A percentile compares a stretch with the other conserved stretches of the same genome.
Conservation (phyloP, 2,329 filamentous ascomycete species). For the Aspergillus eucalypticola region DNA sequence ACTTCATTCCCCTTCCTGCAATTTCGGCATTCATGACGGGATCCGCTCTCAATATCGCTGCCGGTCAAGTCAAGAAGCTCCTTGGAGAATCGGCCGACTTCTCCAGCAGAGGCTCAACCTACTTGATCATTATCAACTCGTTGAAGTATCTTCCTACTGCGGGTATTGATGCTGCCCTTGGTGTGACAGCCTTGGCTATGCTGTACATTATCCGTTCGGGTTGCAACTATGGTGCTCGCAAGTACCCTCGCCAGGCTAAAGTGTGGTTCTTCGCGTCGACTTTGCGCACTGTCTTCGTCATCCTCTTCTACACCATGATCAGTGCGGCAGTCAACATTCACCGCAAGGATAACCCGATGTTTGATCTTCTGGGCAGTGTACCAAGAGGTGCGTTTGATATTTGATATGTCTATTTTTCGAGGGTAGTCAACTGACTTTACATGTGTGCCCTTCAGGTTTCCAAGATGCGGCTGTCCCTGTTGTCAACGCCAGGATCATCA, state of each 20-base stretch:
- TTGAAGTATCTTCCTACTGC: conserved; percentile 69
- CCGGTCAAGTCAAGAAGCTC: conserved; percentile 78
- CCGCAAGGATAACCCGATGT: conserved; percentile 62
- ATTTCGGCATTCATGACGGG: conserved; percentile 97
- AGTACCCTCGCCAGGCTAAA: conserved; percentile 68
- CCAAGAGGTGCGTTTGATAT: conserved; percentile 63
- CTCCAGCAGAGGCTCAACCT: conserved; percentile 75
- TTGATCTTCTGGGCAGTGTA: conserved; percentile 73
- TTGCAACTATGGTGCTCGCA: conserved; percentile 68
- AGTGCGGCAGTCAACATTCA: conserved; percentile 81
- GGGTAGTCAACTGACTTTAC: too few species aligned
- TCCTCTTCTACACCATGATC: conserved; percentile 87
- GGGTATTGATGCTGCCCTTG: conserved; percentile 80
- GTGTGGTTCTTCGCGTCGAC: conserved; percentile 88
- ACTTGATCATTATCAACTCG: conserved; percentile 78
- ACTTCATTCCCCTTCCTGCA: conserved; percentile 85
- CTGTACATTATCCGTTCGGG: conserved; percentile 72
- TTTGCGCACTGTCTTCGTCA: conserved; percentile 85
- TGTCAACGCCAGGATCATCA: conserved; percentile 67
- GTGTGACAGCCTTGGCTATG: conserved; percentile 74
- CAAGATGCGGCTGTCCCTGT: conserved; percentile 72
- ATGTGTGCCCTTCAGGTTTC: conserved; percentile 59
- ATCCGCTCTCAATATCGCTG: conserved; percentile 83
- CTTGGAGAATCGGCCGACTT: conserved; percentile 71
- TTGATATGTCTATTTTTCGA: background rate